These are phyloP conservation scores for Auriscalpium microsporum DNA, from an alignment of 768 basidiomycete species.

Conservation along the genomic window DNA sequence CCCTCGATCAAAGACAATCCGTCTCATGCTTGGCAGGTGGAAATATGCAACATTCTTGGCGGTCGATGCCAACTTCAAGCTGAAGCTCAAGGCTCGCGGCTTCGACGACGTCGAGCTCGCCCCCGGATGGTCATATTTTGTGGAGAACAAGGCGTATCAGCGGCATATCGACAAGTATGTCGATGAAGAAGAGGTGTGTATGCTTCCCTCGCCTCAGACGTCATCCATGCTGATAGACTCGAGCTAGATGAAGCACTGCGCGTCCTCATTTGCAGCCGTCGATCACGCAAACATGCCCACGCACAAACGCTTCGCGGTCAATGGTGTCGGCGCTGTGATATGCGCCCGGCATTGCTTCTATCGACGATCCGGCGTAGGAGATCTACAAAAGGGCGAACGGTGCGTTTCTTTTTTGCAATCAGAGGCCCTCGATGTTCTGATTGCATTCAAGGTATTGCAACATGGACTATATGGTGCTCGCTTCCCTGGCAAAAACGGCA, in stretches of 20 bases:
- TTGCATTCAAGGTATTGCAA: conserved; percentile 12
- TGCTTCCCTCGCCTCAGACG: conserved; percentile 12
- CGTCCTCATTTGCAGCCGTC: neutral
- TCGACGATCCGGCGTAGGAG: neutral
- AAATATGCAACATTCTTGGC: conserved; percentile 8
- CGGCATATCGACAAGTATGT: neutral
- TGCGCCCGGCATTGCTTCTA: neutral
- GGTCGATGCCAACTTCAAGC: conserved; percentile 1
- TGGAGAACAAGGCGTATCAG: neutral
- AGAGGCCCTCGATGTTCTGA: neutral
- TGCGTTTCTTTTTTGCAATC: neutral
- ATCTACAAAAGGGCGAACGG: neutral
- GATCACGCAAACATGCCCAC: conserved; percentile 1
- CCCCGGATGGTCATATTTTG: neutral
- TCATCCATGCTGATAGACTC: too few relatives aligned
- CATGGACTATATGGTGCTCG: conserved; percentile 16
- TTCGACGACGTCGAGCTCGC: neutral
- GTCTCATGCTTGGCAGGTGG: neutral
- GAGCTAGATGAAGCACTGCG: neutral
- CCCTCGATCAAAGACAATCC: neutral
- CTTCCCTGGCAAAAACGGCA: neutral
- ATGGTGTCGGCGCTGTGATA: conserved; percentile 3
- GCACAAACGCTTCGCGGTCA: neutral
- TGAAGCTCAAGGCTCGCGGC: neutral
- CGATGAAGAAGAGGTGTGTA: conserved; percentile 11